Base-by-base conservation (phyloP, 2,329 filamentous ascomycete species). In the Cladosporium sp. region DNA sequence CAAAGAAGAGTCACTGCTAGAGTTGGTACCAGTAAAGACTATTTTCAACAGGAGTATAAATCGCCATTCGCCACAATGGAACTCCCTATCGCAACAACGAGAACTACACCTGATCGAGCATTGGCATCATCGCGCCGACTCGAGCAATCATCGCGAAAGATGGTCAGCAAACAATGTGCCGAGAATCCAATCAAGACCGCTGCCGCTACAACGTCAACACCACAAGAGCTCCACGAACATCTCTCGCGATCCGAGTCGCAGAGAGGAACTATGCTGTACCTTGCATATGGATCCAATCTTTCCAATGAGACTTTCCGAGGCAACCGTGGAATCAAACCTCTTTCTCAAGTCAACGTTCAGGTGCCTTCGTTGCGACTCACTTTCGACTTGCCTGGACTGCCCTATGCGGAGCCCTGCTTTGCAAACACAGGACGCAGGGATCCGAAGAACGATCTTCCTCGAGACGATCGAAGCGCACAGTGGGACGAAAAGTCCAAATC, bases 331-430 rank as follows among this genome's bases (percentile, higher is more conserved):
- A 94, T 98, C 78, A 86, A 86, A 28, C 95, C 95, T 0, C 73
- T 98, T 16, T 92, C 91, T 46, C 86, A 91, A 68, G 80, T 93
- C 74, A 93, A 93, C 73, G 94, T 97, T 8, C 86, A 90, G 5
- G 92, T 92, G 2, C 95, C 95, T 0, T 85, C 86, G 5, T 82
- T 98, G 57, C 84, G 86, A 58, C 82, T 99, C 61, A 91, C 89
- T 7, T 97, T 99, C 76, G 90, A 95, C 75, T 85, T 98, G 0
- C 87, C 93, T 0, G 94, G 93, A 0, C 74, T 97, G 0, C 91
- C 95, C 0, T 98, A 98, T 79, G 75, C 79, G 14, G 95, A 98
- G 78, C 94, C 95, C 0, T 97, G 94, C 77, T 97, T 98, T 76
- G 93, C 92, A 65, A 97, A 96, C 73, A 90, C 89, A 2, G 85